Percentiles rank a stretch among this genome's conserved stretches.
phyloP scores from a whole-genome alignment of 768 basidiomycete genomes.

The Suillus discolor region DNA sequence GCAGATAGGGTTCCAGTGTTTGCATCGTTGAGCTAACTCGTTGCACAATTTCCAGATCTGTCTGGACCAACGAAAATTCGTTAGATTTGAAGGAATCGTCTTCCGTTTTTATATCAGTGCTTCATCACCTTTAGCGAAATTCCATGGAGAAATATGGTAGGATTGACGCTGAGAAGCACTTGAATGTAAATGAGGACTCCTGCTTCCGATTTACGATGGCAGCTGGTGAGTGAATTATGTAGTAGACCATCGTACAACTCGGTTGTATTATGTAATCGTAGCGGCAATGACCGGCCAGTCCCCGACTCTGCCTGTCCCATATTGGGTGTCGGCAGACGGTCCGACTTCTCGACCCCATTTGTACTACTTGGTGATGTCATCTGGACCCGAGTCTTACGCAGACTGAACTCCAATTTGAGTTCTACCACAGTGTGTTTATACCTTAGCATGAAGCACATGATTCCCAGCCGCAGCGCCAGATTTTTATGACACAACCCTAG shows the following conservation, averaged over 20 bases:
- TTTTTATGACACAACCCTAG: not conserved
- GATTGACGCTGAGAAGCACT: conserved; percentile 17
- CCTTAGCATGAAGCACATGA: not conserved
- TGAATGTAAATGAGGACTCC: conserved; percentile 18
- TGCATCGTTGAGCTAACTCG: too few relatives aligned
- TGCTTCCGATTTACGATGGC: conserved; percentile 7
- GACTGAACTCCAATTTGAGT: not conserved
- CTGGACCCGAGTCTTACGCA: not conserved
- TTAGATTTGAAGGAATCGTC: too few relatives aligned
- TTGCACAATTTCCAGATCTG: too few relatives aligned
- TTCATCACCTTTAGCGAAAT: not conserved
- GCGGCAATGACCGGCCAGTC: too few relatives aligned
- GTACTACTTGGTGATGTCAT: not conserved
- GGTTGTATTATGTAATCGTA: too few relatives aligned
- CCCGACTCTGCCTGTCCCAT: too few relatives aligned
- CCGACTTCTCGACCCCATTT: too few relatives aligned
- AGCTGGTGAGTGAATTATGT: conserved; percentile 21
- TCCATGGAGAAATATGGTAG: conserved; percentile 20
- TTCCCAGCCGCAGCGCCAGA: too few relatives aligned
- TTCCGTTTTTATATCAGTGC: too few relatives aligned
- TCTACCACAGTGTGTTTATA: not conserved
- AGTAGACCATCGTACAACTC: not conserved
- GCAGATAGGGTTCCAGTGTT: too few relatives aligned
- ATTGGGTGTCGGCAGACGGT: too few relatives aligned
- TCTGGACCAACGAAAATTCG: too few relatives aligned